These are phyloP conservation scores for Gigaspora rosea DNA, from an alignment of 192 early-diverging fungal species.

Conservation along the genomic window DNA sequence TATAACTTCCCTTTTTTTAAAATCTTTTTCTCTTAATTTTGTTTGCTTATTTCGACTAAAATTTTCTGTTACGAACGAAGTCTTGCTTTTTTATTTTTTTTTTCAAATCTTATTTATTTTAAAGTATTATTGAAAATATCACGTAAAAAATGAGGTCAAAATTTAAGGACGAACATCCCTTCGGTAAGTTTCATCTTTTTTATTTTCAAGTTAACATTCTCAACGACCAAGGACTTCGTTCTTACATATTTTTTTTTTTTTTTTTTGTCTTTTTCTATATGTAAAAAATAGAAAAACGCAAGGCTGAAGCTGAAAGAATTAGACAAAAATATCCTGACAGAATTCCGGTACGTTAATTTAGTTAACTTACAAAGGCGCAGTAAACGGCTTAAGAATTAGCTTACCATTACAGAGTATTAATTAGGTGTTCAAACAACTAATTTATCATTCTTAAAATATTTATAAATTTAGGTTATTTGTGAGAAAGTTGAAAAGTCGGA, in stretches of 20 bases:
- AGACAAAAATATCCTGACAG: slow-evolving; percentile 94
- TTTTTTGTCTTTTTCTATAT: neutral
- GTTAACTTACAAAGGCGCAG: neutral
- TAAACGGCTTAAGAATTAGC: neutral
- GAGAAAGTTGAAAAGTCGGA: slow-evolving; percentile 98
- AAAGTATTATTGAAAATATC: too few relatives aligned
- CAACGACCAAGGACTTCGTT: neutral
- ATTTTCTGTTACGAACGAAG: too few relatives aligned
- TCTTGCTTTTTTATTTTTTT: too few relatives aligned
- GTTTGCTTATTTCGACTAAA: too few relatives aligned
- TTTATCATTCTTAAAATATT: neutral
- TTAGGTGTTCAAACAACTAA: neutral
- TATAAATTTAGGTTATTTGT: slow-evolving; percentile 62
- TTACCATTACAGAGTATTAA: neutral
- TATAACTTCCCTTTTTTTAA: too few relatives aligned
- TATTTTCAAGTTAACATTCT: neutral
- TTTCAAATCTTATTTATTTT: too few relatives aligned
- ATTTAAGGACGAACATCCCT: slow-evolving; percentile 97
- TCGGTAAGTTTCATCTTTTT: slow-evolving; percentile 62
- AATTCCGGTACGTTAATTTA: slow-evolving; percentile 60
- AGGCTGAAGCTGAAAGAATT: slow-evolving; percentile 94
- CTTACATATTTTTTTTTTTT: neutral
- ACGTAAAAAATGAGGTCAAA: slow-evolving; percentile 57
- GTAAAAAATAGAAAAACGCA: slow-evolving; percentile 80
- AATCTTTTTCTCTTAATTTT: too few relatives aligned